Base-by-base conservation (phyloP, 345 rosid species). In the Moringa oleifera region DNA sequence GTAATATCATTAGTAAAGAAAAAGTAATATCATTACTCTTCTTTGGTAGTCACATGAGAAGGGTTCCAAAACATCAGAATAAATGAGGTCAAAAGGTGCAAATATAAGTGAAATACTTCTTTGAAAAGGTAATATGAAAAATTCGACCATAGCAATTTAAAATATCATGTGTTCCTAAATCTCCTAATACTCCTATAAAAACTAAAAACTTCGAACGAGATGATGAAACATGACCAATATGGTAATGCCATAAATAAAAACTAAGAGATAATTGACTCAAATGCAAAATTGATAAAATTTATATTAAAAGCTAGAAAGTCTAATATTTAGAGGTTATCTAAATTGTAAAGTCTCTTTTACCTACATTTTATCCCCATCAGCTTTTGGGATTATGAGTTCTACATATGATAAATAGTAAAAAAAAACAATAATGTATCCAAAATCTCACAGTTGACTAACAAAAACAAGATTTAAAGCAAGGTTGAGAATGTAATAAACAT, bases 91-190 rank as follows among this genome's bases (percentile, higher is more conserved):
- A 54, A 54, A 54, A 0, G 28, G 5, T 20, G 57, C 17, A 54
- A 0, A 1, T 5, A 0, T 5, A 24, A 18, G 18, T 13, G 7
- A 3, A 25, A 17, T 25, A 56, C 59, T 56, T 56, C 41, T 6
- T 10, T 56, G n/a, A 56, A 56, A 56, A 25, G 41, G 41, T 56
- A 10, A 56, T 10, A 20, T 13, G 17, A 1, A 56, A 56, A 9
- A n/a, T 54, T 54, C 57, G 22, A 24, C 59, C 59, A 56, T 37
- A 23, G 17, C 0, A 56, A 25, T 56, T n/a, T n/a, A n/a, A n/a
- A n/a, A n/a, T n/a, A n/a, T n/a, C n/a, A n/a, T n/a, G n/a, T n/a
- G n/a, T n/a, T n/a, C n/a, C n/a, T n/a, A n/a, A n/a, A n/a, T n/a
- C n/a, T n/a, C n/a, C n/a, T n/a, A n/a, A n/a, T n/a, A n/a, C n/a